Percentiles rank a stretch among this genome's conserved stretches.
These are phyloP conservation scores for Penicillium pulvis DNA, from an alignment of 495 filamentous ascomycete species.

Conservation along the genomic window DNA sequence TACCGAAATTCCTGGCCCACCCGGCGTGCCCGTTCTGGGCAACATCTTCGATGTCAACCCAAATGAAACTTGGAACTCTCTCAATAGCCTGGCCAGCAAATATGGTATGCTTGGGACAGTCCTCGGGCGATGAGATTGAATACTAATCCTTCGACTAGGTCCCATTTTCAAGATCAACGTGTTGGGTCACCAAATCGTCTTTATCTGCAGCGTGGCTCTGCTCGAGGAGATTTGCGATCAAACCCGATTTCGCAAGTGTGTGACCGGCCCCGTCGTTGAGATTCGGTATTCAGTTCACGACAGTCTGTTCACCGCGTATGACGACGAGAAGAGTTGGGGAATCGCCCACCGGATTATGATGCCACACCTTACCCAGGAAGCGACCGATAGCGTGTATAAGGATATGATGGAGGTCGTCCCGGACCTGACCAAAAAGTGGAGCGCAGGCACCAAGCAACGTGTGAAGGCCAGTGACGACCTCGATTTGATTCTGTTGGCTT, in stretches of 20 bases:
- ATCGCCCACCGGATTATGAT: slow-evolving; percentile 71
- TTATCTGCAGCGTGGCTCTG: slow-evolving; percentile 57
- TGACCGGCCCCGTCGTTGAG: slow-evolving; percentile 58
- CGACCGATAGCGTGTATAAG: slow-evolving; percentile 32
- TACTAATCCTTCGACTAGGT: slow-evolving; percentile 36
- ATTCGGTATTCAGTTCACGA: slow-evolving; percentile 65
- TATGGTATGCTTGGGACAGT: slow-evolving; percentile 48
- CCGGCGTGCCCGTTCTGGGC: slow-evolving; percentile 63
- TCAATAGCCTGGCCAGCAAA: slow-evolving; percentile 63
- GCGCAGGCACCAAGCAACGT: slow-evolving; percentile 41
- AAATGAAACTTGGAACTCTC: slow-evolving; percentile 61
- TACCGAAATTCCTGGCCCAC: slow-evolving; percentile 23
- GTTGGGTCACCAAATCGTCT: slow-evolving; percentile 51
- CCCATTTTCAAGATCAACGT: slow-evolving; percentile 71
- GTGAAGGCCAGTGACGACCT: slow-evolving; percentile 70
- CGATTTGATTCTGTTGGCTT: slow-evolving; percentile 69
- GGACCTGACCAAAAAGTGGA: slow-evolving; percentile 74
- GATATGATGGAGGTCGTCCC: slow-evolving; percentile 69
- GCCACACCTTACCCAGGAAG: slow-evolving; percentile 39
- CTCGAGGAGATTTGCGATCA: slow-evolving; percentile 74
- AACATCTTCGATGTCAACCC: slow-evolving; percentile 67
- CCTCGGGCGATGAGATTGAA: too few relatives aligned
- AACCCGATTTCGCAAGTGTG: slow-evolving; percentile 66
- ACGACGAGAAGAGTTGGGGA: slow-evolving; percentile 66
- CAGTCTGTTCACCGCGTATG: slow-evolving; percentile 71